A percentile compares a stretch with the other conserved stretches of the same genome.
These are phyloP conservation scores for Lupinus albus DNA, from an alignment of 306 rosid species.

Conservation along the genomic window DNA sequence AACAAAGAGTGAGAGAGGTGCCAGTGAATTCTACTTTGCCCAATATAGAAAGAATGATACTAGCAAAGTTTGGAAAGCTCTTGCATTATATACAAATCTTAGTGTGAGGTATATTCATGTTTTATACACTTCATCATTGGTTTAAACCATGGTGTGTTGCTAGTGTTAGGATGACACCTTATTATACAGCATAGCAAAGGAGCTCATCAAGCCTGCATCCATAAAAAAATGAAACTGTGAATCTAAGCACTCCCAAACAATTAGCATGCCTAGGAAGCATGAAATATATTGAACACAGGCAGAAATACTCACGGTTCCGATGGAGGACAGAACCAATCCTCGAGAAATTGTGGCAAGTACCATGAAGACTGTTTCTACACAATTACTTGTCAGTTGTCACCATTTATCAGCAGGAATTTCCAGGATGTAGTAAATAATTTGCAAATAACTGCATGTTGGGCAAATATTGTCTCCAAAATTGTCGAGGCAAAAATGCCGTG, in stretches of 20 bases:
- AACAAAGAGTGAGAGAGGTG: not conserved
- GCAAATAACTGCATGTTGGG: not conserved
- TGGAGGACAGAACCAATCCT: conserved; percentile 27
- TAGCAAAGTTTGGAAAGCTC: not conserved
- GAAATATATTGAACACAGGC: not conserved
- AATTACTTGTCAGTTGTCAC: conserved; percentile 11
- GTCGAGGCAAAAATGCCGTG: conserved; percentile 22
- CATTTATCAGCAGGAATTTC: conserved; percentile 32
- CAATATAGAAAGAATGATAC: not conserved
- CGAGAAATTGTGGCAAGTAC: not conserved
- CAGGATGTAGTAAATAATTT: conserved; percentile 26
- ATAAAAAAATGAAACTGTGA: conserved; percentile 2
- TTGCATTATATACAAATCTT: conserved; percentile 27
- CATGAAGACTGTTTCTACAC: not conserved
- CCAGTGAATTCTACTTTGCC: not conserved
- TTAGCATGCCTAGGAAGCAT: conserved; percentile 18
- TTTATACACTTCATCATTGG: not conserved
- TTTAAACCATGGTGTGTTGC: conserved; percentile 23
- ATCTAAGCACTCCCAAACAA: too few species aligned
- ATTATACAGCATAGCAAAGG: not conserved
- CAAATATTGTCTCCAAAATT: conserved; percentile 13
- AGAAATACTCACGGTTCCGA: too few species aligned
- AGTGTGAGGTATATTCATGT: not conserved
- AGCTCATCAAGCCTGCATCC: conserved; percentile 32
- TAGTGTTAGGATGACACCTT: conserved; percentile 7